Evolutionary conservation across 768 basidiomycete species (phyloP).

Genomic region (Tulasnella sp.): DNA sequence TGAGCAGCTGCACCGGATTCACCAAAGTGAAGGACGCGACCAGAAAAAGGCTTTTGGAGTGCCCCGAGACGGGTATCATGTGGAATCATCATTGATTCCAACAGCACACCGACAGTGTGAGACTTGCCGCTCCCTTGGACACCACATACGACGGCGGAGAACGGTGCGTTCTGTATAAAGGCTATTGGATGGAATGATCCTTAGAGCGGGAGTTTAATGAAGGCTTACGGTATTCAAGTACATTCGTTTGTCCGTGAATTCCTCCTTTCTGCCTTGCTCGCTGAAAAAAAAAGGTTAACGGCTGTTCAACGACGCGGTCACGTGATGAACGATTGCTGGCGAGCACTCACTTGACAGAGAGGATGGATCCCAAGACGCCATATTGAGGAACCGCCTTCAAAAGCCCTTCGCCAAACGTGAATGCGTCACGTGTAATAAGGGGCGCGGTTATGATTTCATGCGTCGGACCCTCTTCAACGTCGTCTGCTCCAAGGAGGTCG

Average conservation of each 20-base stretch:
- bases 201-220: slow-evolving; percentile 1
- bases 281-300: slow-evolving; percentile 40
- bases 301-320: not conserved
- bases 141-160: slow-evolving; percentile 34
- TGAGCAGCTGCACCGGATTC: slow-evolving; percentile 62
- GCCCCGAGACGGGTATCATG: slow-evolving; percentile 22
- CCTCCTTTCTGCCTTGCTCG: slow-evolving; percentile 44
- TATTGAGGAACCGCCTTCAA: slow-evolving; percentile 51
- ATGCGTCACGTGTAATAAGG: slow-evolving; percentile 33
- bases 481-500: slow-evolving; percentile 22
- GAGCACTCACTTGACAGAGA: slow-evolving; percentile 52
- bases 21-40: slow-evolving; percentile 69
- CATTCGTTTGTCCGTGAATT: slow-evolving; percentile 54
- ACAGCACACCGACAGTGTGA: slow-evolving; percentile 29
- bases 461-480: not conserved
- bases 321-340: not conserved
- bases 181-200: not conserved
- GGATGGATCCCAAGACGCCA: slow-evolving; percentile 59
- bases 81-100: slow-evolving; percentile 32
- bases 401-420: slow-evolving; percentile 10
- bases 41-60: slow-evolving; percentile 45
- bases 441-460: slow-evolving; percentile 31
- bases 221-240: slow-evolving; percentile 67
- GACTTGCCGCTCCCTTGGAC: slow-evolving; percentile 35
- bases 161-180: slow-evolving; percentile 29